Base-by-base conservation (phyloP, 1,139 yeast species). In the Debaryomycetaceae sp. region DNA sequence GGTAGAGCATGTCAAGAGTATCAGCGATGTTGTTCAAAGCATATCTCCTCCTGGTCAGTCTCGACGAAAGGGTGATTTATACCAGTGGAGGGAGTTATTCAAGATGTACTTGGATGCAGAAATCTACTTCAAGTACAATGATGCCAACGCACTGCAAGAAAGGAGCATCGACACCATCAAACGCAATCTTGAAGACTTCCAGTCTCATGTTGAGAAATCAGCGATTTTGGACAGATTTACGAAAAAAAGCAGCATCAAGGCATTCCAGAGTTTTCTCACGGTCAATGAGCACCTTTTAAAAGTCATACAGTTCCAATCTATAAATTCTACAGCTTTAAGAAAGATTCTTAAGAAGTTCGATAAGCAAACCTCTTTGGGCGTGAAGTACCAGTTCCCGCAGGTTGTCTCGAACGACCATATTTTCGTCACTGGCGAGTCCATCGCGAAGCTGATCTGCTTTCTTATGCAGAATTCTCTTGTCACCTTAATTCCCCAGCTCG, bases 341-440 rank as follows among this genome's bases (percentile, higher is more conserved):
- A 85, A 85, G 60, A 85, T 85, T 49, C 66, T 84, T 54, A 85
- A 85, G 58, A 85, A 85, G 57, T 85, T 85, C 54, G 90, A 85
- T 55, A 85, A 85, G 59, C 84, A 80, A 53, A 85, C 93, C 0
- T 69, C 81, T 3, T 64, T 85, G 34, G 74, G 77, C 27, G 72
- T 83, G 1, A 71, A 76, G 38, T 47, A 62, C 11, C 60, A 68
- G 38, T 75, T 81, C 46, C 83, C 83, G 0, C 66, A 69, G 56
- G 56, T 75, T 35, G 64, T 79, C 11, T 65, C 72, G 7, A 59
- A 68, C 33, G 76, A 76, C 45, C 79, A 81, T 44, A 65, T 76
- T 41, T 68, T 72, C 51, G 64, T 73, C 47, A 64, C 63, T 6
- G 78, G 79, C 35, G 68, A 71, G 6, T 78, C 84, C 2, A 62